Evolutionary conservation across 176 grass and related monocot species (phyloP), one percentile per base, ranked within the genome.

Genomic region (Hsuehochloa calcarea): DNA sequence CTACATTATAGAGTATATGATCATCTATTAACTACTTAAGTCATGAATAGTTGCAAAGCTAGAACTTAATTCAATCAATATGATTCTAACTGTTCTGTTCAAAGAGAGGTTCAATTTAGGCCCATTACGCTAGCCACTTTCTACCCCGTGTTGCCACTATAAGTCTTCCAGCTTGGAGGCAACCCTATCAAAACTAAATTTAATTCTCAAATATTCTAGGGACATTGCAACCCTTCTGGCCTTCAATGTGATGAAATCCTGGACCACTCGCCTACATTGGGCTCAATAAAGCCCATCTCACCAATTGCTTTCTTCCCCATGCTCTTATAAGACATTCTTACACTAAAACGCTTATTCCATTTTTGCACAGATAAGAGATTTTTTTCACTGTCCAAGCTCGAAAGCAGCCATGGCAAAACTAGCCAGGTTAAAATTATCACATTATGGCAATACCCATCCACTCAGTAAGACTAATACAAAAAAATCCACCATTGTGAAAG

Each of bases 201-300:
- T 9, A 34, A 49, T 62, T 63, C 26, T 49, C 14, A 38, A 38
- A 8, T 37, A 35, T 37, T 17, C 12, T 8, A 16, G 61, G 47
- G 26, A 9, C 81, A 64, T 10, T 37, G 19, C 4, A 47, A 82
- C 10, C 68, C 22, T 44, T 61, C 16, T 19, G 5, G 16, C 16
- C 17, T n/a, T 31, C 26, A 8, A 27, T 37, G n/a, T 16, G 54
- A 31, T 34, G 25, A 81, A 64, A 27, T 11, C 4, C 17, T 75
- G 72, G 72, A 62, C 60, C 47, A 43, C 34, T 66, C 25, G 64
- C 44, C 8, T 43, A 65, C 72, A 41, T 52, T 67, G 34, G 72
- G 72, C 72, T 67, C 72, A 56, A 43, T 55, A 31, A 14, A 76
- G 61, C 72, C 82, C 82, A 56, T 68, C n/a, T 54, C n/a, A 68